Conservation (phyloP, 305 asterid genomes). For the Fraxinus latifolia region DNA sequence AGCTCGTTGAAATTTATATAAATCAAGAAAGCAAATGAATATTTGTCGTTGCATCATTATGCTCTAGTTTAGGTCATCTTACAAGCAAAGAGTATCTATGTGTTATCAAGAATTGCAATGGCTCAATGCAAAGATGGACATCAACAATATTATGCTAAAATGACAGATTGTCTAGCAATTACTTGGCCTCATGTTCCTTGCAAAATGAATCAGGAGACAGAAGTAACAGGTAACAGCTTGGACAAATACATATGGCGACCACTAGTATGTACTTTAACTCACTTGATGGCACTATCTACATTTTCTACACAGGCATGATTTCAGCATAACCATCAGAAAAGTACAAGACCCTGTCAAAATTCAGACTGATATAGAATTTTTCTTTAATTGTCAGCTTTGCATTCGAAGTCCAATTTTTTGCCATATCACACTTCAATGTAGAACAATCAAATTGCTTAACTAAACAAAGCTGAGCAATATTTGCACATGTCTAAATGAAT, state of each 20-base stretch:
- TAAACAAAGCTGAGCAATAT: not conserved
- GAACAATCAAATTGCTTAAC: not conserved
- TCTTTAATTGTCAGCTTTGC: not conserved
- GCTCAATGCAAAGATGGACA: not conserved
- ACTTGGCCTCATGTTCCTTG: not conserved
- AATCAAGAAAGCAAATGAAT: not conserved
- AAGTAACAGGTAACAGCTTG: not conserved
- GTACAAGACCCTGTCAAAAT: not conserved
- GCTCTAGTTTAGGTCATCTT: not conserved
- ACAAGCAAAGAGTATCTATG: not conserved
- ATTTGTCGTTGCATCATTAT: not conserved
- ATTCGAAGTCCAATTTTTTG: not conserved
- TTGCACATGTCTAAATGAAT: not conserved
- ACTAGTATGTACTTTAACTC: not conserved
- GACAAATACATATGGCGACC: not conserved
- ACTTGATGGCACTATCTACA: not conserved
- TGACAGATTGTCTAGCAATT: not conserved
- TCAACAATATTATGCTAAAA: not conserved
- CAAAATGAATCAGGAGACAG: not conserved
- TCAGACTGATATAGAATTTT: not conserved
- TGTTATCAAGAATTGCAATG: not conserved
- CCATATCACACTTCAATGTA: not conserved
- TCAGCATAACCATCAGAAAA: not conserved
- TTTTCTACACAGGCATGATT: not conserved
- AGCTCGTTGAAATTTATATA: not conserved